Percentiles rank a stretch among this genome's conserved stretches.
phyloP scores from a whole-genome alignment of 1,139 yeast genomes.

The Blastobotrys petasosporus region DNA sequence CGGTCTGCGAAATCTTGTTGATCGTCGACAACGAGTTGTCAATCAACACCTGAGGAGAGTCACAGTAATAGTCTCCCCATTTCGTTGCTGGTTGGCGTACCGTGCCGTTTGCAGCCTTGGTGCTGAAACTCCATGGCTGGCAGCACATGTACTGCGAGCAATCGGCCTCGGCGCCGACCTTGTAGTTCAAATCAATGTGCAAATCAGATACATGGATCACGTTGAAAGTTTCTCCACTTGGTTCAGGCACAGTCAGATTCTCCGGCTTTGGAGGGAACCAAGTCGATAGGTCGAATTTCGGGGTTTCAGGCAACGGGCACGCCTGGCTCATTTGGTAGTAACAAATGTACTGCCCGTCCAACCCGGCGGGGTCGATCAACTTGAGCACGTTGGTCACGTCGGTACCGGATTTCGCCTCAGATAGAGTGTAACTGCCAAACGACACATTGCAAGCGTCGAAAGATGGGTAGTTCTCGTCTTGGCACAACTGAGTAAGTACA shows the following conservation, averaged over 20 bases:
- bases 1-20: constrained; percentile 30
- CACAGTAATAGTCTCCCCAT: constrained; percentile 55
- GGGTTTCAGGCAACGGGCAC: constrained; percentile 41
- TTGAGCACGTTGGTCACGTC: constrained; percentile 45
- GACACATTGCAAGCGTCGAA: background rate
- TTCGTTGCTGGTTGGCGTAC: constrained; percentile 47
- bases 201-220: constrained; percentile 58
- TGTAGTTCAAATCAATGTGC: constrained; percentile 51
- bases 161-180: constrained; percentile 54
- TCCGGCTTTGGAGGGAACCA: constrained; percentile 40
- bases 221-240: constrained; percentile 43
- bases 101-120: constrained; percentile 28
- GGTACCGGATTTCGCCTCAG: background rate
- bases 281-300: constrained; percentile 36
- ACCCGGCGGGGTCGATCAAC: constrained; percentile 35
- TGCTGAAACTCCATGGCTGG: constrained; percentile 34
- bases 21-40: constrained; percentile 50
- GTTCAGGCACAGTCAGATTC: constrained; percentile 35
- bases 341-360: constrained; percentile 49
- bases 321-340: constrained; percentile 38
- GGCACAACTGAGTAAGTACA: background rate
- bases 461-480: background rate
- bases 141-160: constrained; percentile 48
- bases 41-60: constrained; percentile 53
- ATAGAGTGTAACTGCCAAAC: background rate